Evolutionary conservation across 1,139 yeast genomes (phyloP).

Genomic region (Geotrichum reessii): DNA sequence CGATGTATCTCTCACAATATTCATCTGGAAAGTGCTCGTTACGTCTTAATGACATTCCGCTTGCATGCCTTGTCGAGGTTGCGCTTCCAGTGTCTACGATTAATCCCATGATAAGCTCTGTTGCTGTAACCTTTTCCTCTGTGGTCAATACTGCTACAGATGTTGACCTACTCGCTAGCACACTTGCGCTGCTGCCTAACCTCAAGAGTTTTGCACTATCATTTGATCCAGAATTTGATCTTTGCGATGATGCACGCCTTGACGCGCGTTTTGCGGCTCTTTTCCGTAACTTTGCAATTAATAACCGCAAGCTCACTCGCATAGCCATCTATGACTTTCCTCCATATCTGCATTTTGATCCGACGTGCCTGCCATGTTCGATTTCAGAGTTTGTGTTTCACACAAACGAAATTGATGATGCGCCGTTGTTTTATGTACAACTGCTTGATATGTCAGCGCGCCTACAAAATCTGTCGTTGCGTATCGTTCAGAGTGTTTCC

Average conservation of each 20-base stretch:
- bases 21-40: neutral
- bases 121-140: conserved; percentile 2
- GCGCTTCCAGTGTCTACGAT: conserved; percentile 3
- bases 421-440: neutral
- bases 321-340: conserved; percentile 13
- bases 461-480: conserved; percentile 1
- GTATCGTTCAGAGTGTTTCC: conserved; percentile 12
- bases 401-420: conserved; percentile 13
- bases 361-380: conserved; percentile 7
- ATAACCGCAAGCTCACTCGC: neutral
- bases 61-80: conserved; percentile 7
- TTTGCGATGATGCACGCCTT: conserved; percentile 7
- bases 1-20: neutral
- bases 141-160: conserved; percentile 8
- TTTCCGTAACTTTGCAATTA: neutral
- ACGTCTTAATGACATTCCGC: conserved; percentile 6
- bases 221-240: conserved; percentile 10
- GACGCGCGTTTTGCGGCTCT: conserved; percentile 2
- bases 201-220: conserved; percentile 4
- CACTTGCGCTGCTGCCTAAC: conserved; percentile 1
- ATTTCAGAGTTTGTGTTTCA: conserved; percentile 11
- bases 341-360: conserved; percentile 10
- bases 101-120: neutral
- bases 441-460: neutral
- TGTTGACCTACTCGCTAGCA: conserved; percentile 1